These are phyloP conservation scores for Tricholoma sp. DNA, from an alignment of 768 basidiomycete species.

Conservation along the genomic window DNA sequence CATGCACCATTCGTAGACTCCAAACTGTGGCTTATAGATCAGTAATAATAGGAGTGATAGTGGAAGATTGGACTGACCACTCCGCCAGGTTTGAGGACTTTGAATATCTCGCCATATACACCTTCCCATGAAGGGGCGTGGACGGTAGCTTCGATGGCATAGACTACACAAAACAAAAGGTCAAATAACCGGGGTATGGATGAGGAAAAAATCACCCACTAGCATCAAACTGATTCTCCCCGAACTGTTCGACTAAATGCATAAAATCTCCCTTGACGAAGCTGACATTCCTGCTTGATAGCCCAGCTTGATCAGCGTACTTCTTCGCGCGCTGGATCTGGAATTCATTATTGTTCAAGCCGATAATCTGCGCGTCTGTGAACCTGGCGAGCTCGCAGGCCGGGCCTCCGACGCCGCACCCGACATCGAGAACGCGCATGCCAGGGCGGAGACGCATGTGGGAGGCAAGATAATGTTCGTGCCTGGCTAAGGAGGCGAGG, in stretches of 20 bases:
- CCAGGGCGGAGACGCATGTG: constrained; percentile 82
- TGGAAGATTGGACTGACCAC: constrained; percentile 49
- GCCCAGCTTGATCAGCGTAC: constrained; percentile 74
- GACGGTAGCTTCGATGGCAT: constrained; percentile 96
- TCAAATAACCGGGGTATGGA: too few species aligned
- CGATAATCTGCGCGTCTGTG: constrained; percentile 77
- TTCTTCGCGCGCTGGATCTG: constrained; percentile 82
- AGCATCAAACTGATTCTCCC: constrained; percentile 91
- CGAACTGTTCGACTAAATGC: constrained; percentile 89
- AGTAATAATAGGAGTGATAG: background rate
- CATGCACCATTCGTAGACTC: constrained; percentile 99
- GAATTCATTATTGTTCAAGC: constrained; percentile 95
- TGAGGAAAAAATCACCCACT: constrained; percentile 38
- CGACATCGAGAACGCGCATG: constrained; percentile 97
- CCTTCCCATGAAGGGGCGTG: constrained; percentile 97
- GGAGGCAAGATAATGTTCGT: constrained; percentile 94
- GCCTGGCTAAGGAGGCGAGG: constrained; percentile 74
- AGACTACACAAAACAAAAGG: constrained; percentile 54
- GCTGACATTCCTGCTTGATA: constrained; percentile 53
- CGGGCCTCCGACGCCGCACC: constrained; percentile 97
- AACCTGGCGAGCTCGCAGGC: constrained; percentile 94
- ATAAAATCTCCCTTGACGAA: constrained; percentile 97
- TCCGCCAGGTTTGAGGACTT: constrained; percentile 95
- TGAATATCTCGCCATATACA: constrained; percentile 89
- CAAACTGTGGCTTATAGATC: constrained; percentile 53